phyloP scores from a whole-genome alignment of 441 rosid species.

The Mallotus repandus region DNA sequence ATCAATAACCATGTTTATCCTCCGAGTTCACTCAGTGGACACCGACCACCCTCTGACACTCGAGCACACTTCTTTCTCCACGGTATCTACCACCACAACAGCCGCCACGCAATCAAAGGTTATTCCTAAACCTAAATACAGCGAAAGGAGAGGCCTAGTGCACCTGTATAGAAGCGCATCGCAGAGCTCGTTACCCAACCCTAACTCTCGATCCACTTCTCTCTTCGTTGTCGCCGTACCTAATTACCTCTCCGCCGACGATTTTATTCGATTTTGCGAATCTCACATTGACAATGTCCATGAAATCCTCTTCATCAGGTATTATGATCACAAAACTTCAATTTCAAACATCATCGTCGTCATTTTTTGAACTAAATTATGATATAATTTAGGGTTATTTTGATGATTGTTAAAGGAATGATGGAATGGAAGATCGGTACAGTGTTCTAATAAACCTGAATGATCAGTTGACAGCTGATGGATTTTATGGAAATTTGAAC shows the following conservation, averaged over 20 bases:
- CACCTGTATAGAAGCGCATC: conserved; percentile 67
- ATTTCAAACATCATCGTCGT: background rate
- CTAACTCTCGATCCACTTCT: conserved; percentile 61
- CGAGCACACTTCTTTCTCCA: conserved; percentile 52
- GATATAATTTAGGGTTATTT: background rate
- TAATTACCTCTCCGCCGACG: conserved; percentile 71
- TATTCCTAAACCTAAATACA: conserved; percentile 39
- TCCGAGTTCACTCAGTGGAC: conserved; percentile 89
- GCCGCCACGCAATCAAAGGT: conserved; percentile 14
- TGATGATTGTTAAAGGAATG: conserved; percentile 50
- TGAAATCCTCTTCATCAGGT: conserved; percentile 73
- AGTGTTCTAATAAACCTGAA: conserved; percentile 64
- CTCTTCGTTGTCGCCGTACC: conserved; percentile 90
- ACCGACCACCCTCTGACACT: conserved; percentile 44
- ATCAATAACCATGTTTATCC: conserved; percentile 43
- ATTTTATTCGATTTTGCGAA: conserved; percentile 68
- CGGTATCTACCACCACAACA: conserved; percentile 30
- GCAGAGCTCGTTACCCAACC: conserved; percentile 58
- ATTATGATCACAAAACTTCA: background rate
- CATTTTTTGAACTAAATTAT: background rate
- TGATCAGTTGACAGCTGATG: conserved; percentile 61
- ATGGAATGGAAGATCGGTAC: conserved; percentile 89
- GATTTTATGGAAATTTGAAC: conserved; percentile 53
- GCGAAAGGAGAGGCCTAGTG: conserved; percentile 70
- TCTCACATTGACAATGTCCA: conserved; percentile 44